Conservation (phyloP, 805 yeast species). For the Kluyveromyces wickerhamii region DNA sequence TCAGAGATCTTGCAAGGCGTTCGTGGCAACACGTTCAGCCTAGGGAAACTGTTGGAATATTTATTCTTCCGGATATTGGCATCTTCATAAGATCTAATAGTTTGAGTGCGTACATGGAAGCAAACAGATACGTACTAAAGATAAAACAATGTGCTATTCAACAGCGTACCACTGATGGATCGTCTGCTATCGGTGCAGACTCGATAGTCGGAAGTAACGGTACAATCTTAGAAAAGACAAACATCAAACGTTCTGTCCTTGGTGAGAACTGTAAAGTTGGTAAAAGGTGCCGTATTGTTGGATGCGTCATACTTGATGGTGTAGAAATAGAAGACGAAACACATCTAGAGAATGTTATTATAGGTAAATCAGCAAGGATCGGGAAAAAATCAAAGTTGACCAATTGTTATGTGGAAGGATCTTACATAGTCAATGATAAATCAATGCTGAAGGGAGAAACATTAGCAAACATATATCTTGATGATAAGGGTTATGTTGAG, state of each 20-base stretch:
- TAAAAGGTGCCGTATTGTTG: constrained; percentile 78
- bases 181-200: constrained; percentile 80
- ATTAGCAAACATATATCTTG: constrained; percentile 31
- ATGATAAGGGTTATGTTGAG: constrained; percentile 20
- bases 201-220: constrained; percentile 66
- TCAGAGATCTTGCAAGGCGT: constrained; percentile 83
- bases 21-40: constrained; percentile 73
- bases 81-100: constrained; percentile 72
- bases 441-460: constrained; percentile 50
- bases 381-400: constrained; percentile 58
- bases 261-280: constrained; percentile 75
- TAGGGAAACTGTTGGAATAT: constrained; percentile 58
- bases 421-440: constrained; percentile 56
- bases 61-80: constrained; percentile 61
- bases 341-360: constrained; percentile 69
- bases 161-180: constrained; percentile 16
- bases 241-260: constrained; percentile 77
- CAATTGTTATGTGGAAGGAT: constrained; percentile 81
- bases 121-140: constrained; percentile 71
- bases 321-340: constrained; percentile 74
- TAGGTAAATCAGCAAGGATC: constrained; percentile 64
- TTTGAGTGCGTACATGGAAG: constrained; percentile 78
- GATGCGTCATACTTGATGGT: constrained; percentile 68
- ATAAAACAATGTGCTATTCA: constrained; percentile 30
- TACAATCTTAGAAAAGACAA: constrained; percentile 71